phyloP scores from a whole-genome alignment of 805 yeast genomes.

The Candida sonorensis region DNA sequence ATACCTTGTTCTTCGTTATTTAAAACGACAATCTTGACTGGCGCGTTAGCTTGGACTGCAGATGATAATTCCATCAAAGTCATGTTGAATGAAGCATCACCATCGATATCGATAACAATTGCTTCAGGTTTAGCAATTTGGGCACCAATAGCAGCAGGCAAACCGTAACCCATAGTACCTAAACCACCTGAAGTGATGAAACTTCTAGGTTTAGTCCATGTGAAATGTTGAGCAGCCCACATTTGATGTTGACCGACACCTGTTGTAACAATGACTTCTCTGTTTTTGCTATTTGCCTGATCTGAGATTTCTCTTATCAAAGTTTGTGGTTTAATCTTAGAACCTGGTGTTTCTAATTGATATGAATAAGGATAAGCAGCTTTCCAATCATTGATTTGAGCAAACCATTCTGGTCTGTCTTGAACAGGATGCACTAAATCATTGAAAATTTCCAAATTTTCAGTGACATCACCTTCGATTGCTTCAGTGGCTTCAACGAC shows the following conservation, averaged over 20 bases:
- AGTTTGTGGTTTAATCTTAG: constrained; percentile 88
- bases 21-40: constrained; percentile 81
- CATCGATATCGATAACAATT: constrained; percentile 92
- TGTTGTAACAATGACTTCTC: constrained; percentile 84
- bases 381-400: constrained; percentile 73
- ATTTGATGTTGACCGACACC: constrained; percentile 99
- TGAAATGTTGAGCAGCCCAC: constrained; percentile 99
- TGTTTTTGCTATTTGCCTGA: constrained; percentile 55
- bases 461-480: constrained; percentile 90
- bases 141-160: constrained; percentile 98
- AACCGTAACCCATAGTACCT: constrained; percentile 98
- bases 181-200: constrained; percentile 98
- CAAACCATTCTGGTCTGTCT: constrained; percentile 76
- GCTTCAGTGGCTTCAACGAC: constrained; percentile 96
- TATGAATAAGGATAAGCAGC: constrained; percentile 79
- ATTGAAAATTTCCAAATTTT: constrained; percentile 63
- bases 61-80: constrained; percentile 87
- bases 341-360: constrained; percentile 71
- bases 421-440: constrained; percentile 62
- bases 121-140: constrained; percentile 95
- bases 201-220: constrained; percentile 88
- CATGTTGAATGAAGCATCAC: constrained; percentile 99
- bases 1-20: constrained; percentile 99
- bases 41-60: constrained; percentile 90
- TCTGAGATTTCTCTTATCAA: constrained; percentile 71